Conservation (phyloP, 257 asterid species). For the Solanum medicagineum region DNA sequence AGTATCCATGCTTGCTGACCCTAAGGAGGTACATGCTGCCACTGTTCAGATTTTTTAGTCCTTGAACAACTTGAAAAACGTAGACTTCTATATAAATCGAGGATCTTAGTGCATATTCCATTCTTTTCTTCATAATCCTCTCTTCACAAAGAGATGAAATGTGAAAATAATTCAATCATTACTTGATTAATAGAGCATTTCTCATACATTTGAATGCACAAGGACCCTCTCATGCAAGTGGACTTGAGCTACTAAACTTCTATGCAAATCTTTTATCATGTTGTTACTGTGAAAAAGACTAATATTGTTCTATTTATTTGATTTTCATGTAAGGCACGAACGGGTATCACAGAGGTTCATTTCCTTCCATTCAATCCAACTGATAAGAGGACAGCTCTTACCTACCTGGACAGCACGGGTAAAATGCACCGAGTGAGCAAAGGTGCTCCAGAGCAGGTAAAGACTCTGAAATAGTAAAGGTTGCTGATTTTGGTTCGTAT, state of each 20-base stretch:
- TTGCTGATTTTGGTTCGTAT: neutral
- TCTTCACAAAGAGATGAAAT: neutral
- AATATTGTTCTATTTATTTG: neutral
- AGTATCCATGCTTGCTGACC: slow-evolving; percentile 54
- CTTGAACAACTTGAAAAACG: neutral
- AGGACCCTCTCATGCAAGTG: neutral
- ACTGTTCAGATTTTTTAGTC: neutral
- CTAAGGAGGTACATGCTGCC: slow-evolving; percentile 40
- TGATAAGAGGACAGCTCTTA: slow-evolving; percentile 61
- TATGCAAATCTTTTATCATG: neutral
- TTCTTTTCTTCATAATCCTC: neutral
- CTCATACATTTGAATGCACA: neutral
- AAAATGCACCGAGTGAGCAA: slow-evolving; percentile 71
- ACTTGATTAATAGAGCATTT: neutral
- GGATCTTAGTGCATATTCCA: neutral
- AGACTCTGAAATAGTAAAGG: neutral
- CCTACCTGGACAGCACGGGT: slow-evolving; percentile 36
- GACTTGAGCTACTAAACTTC: neutral
- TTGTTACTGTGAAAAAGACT: neutral
- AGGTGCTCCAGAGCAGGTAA: slow-evolving; percentile 75
- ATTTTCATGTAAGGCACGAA: slow-evolving; percentile 31
- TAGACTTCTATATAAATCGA: neutral
- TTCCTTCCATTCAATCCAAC: slow-evolving; percentile 74
- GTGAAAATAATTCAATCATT: neutral
- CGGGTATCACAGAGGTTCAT: slow-evolving; percentile 59